A percentile compares a stretch with the other conserved stretches of the same genome.
phyloP scores from a whole-genome alignment of 1,284 basidiomycete genomes.

The Mycosarcoma maydis region DNA sequence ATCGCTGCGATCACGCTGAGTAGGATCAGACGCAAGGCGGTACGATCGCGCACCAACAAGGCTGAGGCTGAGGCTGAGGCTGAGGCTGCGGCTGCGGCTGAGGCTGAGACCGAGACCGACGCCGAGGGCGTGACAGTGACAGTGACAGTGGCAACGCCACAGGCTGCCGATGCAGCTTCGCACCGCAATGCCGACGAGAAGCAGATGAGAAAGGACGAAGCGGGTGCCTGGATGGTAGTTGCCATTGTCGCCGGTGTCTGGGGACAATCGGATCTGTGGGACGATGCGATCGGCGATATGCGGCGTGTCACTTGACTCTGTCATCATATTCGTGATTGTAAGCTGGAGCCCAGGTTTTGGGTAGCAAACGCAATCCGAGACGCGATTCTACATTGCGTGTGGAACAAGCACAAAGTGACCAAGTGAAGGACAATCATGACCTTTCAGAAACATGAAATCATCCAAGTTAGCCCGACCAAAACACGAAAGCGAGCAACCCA shows the following conservation, averaged over 20 bases:
- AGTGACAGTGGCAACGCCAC: too few species aligned
- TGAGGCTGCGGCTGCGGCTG: not conserved
- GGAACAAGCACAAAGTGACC: too few species aligned
- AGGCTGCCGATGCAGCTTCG: too few species aligned
- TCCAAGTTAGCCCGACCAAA: too few species aligned
- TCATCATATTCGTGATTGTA: too few species aligned
- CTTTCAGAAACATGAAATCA: too few species aligned
- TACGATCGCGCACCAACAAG: conserved; percentile 9
- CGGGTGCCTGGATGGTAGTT: conserved; percentile 85
- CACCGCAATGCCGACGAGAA: conserved; percentile 52
- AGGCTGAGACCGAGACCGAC: too few species aligned
- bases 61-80: not conserved
- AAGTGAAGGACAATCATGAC: too few species aligned
- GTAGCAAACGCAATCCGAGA: too few species aligned
- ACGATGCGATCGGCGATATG: conserved; percentile 71
- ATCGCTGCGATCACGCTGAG: conserved; percentile 71
- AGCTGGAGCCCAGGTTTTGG: too few species aligned
- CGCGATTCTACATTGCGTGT: not conserved
- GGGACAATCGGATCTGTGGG: conserved; percentile 87
- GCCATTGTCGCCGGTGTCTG: conserved; percentile 78
- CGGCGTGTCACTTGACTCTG: conserved; percentile 19
- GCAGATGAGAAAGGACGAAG: conserved; percentile 69
- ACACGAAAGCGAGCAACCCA: too few species aligned
- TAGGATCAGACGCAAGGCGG: conserved; percentile 45
- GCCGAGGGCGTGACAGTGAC: too few species aligned